Evolutionary conservation across 768 basidiomycete genomes (phyloP).

Genomic region (Chalciporus pseudorubinellus): DNA sequence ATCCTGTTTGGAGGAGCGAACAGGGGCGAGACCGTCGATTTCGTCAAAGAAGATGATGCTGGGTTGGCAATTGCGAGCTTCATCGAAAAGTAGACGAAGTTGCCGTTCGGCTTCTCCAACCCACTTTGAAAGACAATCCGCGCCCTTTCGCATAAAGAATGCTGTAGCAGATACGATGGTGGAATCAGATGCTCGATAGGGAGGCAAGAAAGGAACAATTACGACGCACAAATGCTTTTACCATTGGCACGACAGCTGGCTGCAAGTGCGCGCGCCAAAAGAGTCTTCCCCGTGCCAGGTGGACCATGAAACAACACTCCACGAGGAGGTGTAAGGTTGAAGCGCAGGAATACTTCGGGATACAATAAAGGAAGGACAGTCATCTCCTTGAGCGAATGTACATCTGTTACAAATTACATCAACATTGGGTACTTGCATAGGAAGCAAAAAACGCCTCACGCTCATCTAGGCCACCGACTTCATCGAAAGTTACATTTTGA

Average conservation of each 20-base stretch:
- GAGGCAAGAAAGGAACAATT: background rate
- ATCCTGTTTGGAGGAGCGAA: slow-evolving; percentile 97
- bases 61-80: slow-evolving; percentile 88
- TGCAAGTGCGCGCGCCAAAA: slow-evolving; percentile 90
- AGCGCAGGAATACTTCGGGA: slow-evolving; percentile 94
- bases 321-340: slow-evolving; percentile 91
- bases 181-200: background rate
- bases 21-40: slow-evolving; percentile 97
- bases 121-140: slow-evolving; percentile 98
- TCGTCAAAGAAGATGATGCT: slow-evolving; percentile 99
- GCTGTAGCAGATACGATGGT: slow-evolving; percentile 44
- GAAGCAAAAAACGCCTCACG: slow-evolving; percentile 48
- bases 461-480: slow-evolving; percentile 93
- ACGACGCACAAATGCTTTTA: slow-evolving; percentile 77
- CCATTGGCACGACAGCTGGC: slow-evolving; percentile 87
- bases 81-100: slow-evolving; percentile 91
- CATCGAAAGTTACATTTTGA: slow-evolving; percentile 91
- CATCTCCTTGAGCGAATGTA: slow-evolving; percentile 98
- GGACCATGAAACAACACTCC: slow-evolving; percentile 98
- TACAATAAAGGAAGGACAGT: slow-evolving; percentile 92
- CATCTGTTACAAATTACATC: slow-evolving; percentile 51
- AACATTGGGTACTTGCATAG: background rate
- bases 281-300: slow-evolving; percentile 97
- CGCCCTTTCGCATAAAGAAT: slow-evolving; percentile 99
- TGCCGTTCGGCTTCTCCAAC: slow-evolving; percentile 98